Base-by-base conservation (phyloP, 306 rosid species). In the Abrus pulchellus region DNA sequence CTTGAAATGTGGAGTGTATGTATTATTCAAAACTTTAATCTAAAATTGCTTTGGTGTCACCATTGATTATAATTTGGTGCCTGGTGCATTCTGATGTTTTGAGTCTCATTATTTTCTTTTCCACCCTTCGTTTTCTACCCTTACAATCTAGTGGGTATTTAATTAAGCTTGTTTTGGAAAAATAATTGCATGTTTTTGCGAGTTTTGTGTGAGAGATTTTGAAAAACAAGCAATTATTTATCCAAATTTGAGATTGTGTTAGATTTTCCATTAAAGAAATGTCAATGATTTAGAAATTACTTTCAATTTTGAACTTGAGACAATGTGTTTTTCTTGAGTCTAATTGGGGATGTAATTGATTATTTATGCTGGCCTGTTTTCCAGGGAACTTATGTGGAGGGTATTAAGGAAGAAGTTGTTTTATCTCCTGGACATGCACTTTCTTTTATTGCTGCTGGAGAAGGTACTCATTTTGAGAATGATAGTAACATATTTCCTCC, bases 371-470 rank as follows among this genome's bases (percentile, higher is more conserved):
- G 80, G 14, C 29, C 84, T 75, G 67, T 71, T 57, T 80, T 80
- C 65, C 84, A 96, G 99, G 99, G 99, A 34, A 96, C 99, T 65
- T 96, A 96, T 84, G 99, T 96, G 57, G 99, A 96, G 90, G 98
- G 99, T 72, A 96, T 96, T 77, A 96, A 96, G 88, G 99, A 96
- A 86, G 99, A 96, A 80, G 97, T 96, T 76, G 99, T 96, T 75
- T 74, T 96, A 76, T 96, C 99, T 77, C 99, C 99, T 60, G 98
- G 99, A 65, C 99, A 96, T 60, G 99, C 97, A 47, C 97, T 96
- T 86, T 96, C 99, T 36, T 96, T 96, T 83, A 96, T 96, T 80
- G 99, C 99, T 68, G 97, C 99, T 72, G 99, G 99, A 72, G 99
- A 96, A 93, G 99, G 99, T 96, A 83, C 65, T 55, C 66, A 41